phyloP scores from a whole-genome alignment of 83 land plant species.

The Picea abies region DNA sequence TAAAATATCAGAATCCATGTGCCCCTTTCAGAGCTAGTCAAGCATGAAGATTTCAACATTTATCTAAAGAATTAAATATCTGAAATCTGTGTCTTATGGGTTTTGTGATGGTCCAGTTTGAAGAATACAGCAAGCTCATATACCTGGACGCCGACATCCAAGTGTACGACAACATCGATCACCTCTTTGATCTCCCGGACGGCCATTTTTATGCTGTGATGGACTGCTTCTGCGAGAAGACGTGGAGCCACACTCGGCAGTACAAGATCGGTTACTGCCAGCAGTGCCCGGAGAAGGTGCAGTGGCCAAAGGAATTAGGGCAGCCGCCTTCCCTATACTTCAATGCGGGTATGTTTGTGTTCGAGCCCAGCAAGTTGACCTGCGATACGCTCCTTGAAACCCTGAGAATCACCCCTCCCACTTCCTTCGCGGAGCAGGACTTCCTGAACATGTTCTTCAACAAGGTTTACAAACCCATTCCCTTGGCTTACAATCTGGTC shows the following conservation, averaged over 20 bases:
- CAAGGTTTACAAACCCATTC: constrained; percentile 51
- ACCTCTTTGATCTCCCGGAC: constrained; percentile 13
- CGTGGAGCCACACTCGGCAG: constrained; percentile 43
- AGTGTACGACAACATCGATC: constrained; percentile 69
- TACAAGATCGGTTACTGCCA: constrained; percentile 67
- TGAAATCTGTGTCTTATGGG: too few relatives aligned
- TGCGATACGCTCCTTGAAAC: constrained; percentile 36
- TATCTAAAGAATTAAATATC: too few relatives aligned
- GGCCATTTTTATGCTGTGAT: constrained; percentile 20
- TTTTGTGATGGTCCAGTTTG: constrained; percentile 16
- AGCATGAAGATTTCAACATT: too few relatives aligned
- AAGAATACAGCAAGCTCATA: constrained; percentile 29
- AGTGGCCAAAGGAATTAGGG: constrained; percentile 55
- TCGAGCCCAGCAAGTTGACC: constrained; percentile 51
- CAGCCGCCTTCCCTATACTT: constrained; percentile 61
- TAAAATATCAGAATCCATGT: too few relatives aligned
- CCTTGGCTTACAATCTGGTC: constrained; percentile 61
- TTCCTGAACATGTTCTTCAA: constrained; percentile 71
- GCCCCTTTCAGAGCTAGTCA: too few relatives aligned
- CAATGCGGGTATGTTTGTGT: constrained; percentile 86
- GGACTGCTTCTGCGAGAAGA: constrained; percentile 13
- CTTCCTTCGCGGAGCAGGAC: constrained; percentile 84
- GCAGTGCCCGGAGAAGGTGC: constrained; percentile 66
- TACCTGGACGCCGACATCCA: constrained; percentile 66
- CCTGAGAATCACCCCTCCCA: constrained; percentile 45